A percentile compares a stretch with the other conserved stretches of the same genome.
Evolutionary conservation across 164 flowering plant genomes (phyloP).

Genomic region (Vitis riparia): DNA sequence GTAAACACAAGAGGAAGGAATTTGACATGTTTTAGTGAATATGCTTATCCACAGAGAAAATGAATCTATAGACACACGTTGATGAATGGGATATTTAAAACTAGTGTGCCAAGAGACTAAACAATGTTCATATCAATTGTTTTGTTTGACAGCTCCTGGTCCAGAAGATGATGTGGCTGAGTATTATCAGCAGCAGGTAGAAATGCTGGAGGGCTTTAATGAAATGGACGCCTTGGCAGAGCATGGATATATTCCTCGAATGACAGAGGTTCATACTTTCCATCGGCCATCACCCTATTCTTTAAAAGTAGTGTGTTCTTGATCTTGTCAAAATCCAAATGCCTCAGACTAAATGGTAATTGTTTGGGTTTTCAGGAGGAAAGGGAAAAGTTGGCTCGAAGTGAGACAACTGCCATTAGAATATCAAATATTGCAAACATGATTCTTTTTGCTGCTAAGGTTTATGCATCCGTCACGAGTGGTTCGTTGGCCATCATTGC

Average conservation of each 20-base stretch:
- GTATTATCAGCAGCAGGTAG: conserved; percentile 93
- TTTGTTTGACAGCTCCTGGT: conserved; percentile 38
- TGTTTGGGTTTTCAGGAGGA: conserved; percentile 66
- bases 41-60: too few relatives aligned
- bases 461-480: conserved; percentile 78
- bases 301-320: background rate
- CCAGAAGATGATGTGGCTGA: conserved; percentile 81
- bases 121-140: conserved; percentile 1
- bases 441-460: conserved; percentile 88
- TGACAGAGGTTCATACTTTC: conserved; percentile 65
- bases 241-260: conserved; percentile 78
- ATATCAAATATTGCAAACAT: conserved; percentile 87
- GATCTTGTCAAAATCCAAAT: too few relatives aligned
- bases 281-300: background rate
- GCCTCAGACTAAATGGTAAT: too few relatives aligned
- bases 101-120: too few relatives aligned
- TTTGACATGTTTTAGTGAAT: too few relatives aligned
- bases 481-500: conserved; percentile 90
- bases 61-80: too few relatives aligned
- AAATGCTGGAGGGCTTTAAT: conserved; percentile 85
- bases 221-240: conserved; percentile 88
- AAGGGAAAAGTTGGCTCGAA: conserved; percentile 69
- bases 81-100: too few relatives aligned
- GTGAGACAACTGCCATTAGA: conserved; percentile 80
- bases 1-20: too few relatives aligned